Evolutionary conservation across 1,284 basidiomycete genomes (phyloP).

Genomic region (Cutaneotrichosporon daszewskae): DNA sequence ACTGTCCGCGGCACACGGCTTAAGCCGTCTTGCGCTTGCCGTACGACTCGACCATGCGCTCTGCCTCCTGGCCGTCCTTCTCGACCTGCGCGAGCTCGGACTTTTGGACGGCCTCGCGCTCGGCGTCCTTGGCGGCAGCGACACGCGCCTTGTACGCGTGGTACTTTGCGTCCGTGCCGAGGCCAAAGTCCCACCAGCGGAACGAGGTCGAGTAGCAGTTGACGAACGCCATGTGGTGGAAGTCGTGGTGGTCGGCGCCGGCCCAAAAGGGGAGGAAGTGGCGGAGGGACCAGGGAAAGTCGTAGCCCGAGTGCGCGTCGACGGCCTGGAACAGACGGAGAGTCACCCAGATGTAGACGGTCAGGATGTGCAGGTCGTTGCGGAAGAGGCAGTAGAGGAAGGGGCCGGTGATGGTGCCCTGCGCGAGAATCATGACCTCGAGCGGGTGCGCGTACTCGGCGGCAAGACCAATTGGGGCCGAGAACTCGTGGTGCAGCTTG

Average conservation of each 20-base stretch:
- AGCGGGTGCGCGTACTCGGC: slow-evolving; percentile 96
- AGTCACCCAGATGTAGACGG: slow-evolving; percentile 87
- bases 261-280: slow-evolving; percentile 96
- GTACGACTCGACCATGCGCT: slow-evolving; percentile 54
- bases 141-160: slow-evolving; percentile 64
- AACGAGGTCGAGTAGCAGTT: slow-evolving; percentile 83
- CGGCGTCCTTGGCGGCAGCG: slow-evolving; percentile 53
- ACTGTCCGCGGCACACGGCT: too few species aligned
- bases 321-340: slow-evolving; percentile 95
- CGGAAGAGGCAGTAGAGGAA: slow-evolving; percentile 66
- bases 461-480: slow-evolving; percentile 89
- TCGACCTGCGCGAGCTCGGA: slow-evolving; percentile 56
- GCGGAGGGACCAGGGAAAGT: slow-evolving; percentile 96
- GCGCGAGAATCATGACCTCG: slow-evolving; percentile 81
- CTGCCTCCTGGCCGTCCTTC: slow-evolving; percentile 64
- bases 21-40: slow-evolving; percentile 11
- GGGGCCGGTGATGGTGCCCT: slow-evolving; percentile 81
- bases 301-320: slow-evolving; percentile 95
- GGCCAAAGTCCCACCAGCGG: slow-evolving; percentile 82
- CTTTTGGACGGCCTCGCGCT: slow-evolving; percentile 45
- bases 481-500: slow-evolving; percentile 97
- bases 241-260: slow-evolving; percentile 96
- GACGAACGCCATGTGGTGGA: slow-evolving; percentile 61
- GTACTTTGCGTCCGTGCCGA: slow-evolving; percentile 80
- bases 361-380: slow-evolving; percentile 62